Percentiles rank a stretch among this genome's conserved stretches.
phyloP scores from a whole-genome alignment of 2,329 filamentous ascomycete genomes.

The Xylaria sp. region DNA sequence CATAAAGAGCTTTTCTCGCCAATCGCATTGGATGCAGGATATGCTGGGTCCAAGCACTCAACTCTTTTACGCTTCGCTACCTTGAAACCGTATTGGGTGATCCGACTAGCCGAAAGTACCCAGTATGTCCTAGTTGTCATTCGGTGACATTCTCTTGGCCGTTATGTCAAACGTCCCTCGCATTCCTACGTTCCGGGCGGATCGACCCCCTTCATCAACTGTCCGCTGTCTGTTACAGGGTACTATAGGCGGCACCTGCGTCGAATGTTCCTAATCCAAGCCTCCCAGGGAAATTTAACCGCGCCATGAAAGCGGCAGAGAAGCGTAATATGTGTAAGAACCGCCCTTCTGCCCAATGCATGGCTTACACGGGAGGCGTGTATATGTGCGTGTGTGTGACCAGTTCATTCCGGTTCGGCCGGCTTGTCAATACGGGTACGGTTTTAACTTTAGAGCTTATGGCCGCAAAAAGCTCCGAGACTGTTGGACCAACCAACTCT shows the following conservation, averaged over 20 bases:
- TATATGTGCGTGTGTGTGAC: conserved; percentile 16
- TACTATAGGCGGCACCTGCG: background rate
- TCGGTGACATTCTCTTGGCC: conserved; percentile 1
- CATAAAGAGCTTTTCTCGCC: conserved; percentile 21
- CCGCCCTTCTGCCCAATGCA: background rate
- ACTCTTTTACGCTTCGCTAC: conserved; percentile 7
- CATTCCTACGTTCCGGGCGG: conserved; percentile 1
- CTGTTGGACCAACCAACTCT: conserved; percentile 24
- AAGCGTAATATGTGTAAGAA: background rate
- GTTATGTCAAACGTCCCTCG: conserved; percentile 1
- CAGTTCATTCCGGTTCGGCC: conserved; percentile 25
- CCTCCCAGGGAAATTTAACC: background rate
- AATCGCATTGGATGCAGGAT: conserved; percentile 11
- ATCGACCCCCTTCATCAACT: conserved; percentile 14
- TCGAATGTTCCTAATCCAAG: background rate
- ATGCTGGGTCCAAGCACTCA: conserved; percentile 9
- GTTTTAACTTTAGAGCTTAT: conserved; percentile 27
- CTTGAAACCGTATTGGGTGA: conserved; percentile 18
- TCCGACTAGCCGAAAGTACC: conserved; percentile 5
- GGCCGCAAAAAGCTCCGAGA: conserved; percentile 32
- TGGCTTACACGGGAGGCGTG: background rate
- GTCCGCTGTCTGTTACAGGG: background rate
- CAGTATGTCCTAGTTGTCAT: conserved; percentile 6
- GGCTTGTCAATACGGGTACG: conserved; percentile 28
- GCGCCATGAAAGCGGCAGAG: background rate